Evolutionary conservation across 192 early-diverging fungal genomes (phyloP).

Genomic region (Lunasporangiospora selenospora): DNA sequence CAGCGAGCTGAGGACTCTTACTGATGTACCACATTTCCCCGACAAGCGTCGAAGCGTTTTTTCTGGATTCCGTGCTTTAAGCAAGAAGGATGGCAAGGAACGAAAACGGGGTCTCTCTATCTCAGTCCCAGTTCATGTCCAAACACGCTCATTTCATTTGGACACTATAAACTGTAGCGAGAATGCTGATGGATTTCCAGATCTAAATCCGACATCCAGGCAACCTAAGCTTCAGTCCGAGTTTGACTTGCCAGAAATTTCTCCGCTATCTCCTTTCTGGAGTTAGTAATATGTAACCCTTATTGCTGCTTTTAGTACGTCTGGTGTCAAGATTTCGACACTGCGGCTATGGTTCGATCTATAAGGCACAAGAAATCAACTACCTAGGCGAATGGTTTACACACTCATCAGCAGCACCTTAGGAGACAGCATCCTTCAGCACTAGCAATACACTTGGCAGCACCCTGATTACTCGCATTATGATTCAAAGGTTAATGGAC

Average conservation of each 20-base stretch:
- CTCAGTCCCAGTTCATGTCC: neutral
- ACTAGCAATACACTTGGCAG: too few relatives aligned
- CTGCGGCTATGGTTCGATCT: too few relatives aligned
- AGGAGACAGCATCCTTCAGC: too few relatives aligned
- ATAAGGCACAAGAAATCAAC: too few relatives aligned
- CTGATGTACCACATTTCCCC: slow-evolving; percentile 29
- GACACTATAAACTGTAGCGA: neutral
- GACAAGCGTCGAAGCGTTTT: slow-evolving; percentile 32
- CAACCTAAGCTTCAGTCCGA: slow-evolving; percentile 1
- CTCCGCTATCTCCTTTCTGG: slow-evolving; percentile 38
- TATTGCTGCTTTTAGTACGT: too few relatives aligned
- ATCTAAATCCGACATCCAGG: neutral
- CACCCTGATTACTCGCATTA: too few relatives aligned
- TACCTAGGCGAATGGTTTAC: too few relatives aligned
- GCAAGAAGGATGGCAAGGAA: slow-evolving; percentile 24
- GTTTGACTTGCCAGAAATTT: slow-evolving; percentile 29
- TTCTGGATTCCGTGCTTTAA: slow-evolving; percentile 10
- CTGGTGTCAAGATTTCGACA: too few relatives aligned
- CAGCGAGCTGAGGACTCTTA: slow-evolving; percentile 17
- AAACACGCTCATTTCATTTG: neutral
- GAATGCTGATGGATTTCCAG: neutral
- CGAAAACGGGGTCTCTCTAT: slow-evolving; percentile 27
- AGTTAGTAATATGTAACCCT: too few relatives aligned
- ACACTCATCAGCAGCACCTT: too few relatives aligned
- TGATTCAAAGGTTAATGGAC: too few relatives aligned